Percentiles rank a stretch among this genome's conserved stretches.
Evolutionary conservation across 2,329 filamentous ascomycete genomes (phyloP).

Genomic region (Calonectria pseudoturangicola): DNA sequence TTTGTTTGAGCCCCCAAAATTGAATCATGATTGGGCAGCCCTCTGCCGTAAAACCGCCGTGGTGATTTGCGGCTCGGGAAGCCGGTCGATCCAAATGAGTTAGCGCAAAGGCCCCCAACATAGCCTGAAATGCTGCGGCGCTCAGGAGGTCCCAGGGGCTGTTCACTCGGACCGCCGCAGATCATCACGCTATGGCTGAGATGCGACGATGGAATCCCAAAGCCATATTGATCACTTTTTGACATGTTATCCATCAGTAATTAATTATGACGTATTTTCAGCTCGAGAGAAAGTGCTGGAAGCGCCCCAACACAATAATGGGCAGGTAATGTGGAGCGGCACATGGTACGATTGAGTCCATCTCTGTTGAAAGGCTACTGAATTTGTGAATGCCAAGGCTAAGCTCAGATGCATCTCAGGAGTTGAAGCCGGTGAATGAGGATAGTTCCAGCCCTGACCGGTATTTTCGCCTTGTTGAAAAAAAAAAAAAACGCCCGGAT

Average conservation of each 20-base stretch:
- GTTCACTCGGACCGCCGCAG: conserved; percentile 14
- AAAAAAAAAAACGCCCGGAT: neutral
- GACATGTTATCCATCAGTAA: no score
- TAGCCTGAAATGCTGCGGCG: conserved; percentile 10
- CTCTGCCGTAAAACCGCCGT: neutral
- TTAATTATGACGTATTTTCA: neutral
- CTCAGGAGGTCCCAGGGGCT: conserved; percentile 13
- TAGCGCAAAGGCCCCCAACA: neutral
- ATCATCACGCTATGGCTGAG: conserved; percentile 8
- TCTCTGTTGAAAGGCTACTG: no score
- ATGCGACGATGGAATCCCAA: neutral
- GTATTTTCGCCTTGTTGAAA: neutral
- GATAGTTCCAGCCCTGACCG: neutral
- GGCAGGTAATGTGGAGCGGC: neutral
- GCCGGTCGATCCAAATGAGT: neutral
- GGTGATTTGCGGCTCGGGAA: neutral
- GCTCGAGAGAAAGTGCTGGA: neutral
- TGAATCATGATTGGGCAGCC: neutral
- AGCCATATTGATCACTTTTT: neutral
- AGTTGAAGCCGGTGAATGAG: neutral
- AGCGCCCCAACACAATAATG: neutral
- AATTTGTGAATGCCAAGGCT: neutral
- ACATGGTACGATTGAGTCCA: neutral
- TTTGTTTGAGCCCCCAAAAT: neutral
- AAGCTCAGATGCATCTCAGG: neutral